These are phyloP conservation scores for Euphorbia peplus DNA, from an alignment of 345 rosid species.

Conservation along the genomic window DNA sequence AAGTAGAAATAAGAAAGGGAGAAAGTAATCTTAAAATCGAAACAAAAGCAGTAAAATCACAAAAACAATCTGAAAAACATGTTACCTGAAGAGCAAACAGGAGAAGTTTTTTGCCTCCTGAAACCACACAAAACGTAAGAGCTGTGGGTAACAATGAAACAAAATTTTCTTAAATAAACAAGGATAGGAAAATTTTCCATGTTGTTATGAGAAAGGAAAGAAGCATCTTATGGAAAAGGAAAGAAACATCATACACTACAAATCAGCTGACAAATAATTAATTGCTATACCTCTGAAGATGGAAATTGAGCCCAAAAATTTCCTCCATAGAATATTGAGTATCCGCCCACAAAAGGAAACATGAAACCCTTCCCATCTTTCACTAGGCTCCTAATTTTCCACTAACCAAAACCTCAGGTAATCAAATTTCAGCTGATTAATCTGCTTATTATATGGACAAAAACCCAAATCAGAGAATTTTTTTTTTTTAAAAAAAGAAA, in stretches of 20 bases:
- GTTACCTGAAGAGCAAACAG: conserved; percentile 25
- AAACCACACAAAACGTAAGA: conserved; percentile 11
- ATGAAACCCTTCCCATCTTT: conserved; percentile 17
- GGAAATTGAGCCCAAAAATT: conserved; percentile 13
- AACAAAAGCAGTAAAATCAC: no score
- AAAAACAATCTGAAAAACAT: neutral
- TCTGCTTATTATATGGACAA: conserved; percentile 12
- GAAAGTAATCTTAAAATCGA: no score
- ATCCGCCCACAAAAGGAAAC: conserved; percentile 28
- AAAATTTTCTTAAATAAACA: neutral
- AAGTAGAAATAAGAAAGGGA: neutral
- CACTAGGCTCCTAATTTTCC: conserved; percentile 4
- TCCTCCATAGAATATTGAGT: conserved; percentile 12
- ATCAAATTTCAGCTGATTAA: neutral
- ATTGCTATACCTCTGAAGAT: conserved; percentile 23
- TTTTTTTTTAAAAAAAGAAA: neutral
- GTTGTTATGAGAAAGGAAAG: conserved; percentile 13
- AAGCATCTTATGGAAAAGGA: conserved; percentile 10
- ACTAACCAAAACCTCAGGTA: neutral
- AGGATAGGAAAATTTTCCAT: neutral
- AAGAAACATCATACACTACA: conserved; percentile 17
- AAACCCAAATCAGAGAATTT: conserved; percentile 4
- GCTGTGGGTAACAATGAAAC: conserved; percentile 6
- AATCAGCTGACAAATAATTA: conserved; percentile 15
- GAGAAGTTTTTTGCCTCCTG: conserved; percentile 16